Evolutionary conservation across 345 rosid genomes (phyloP).

Genomic region (Noccaea bulbosa): DNA sequence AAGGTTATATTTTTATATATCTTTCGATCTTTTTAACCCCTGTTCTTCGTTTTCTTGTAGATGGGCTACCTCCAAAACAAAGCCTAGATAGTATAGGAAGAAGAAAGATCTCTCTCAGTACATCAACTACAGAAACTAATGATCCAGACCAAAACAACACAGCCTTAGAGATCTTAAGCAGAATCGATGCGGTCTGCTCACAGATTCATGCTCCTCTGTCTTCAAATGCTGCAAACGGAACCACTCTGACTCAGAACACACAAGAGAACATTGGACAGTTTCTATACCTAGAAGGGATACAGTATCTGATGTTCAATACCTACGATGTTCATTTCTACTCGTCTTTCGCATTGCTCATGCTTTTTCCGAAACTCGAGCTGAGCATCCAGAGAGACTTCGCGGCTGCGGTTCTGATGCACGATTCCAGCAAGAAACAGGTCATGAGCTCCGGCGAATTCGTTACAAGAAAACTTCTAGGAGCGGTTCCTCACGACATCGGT

Average conservation of each 20-base stretch:
- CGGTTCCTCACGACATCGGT: constrained; percentile 81
- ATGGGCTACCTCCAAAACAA: constrained; percentile 75
- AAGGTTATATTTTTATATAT: not conserved
- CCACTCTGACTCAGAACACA: constrained; percentile 60
- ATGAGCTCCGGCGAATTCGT: constrained; percentile 61
- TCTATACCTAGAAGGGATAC: constrained; percentile 75
- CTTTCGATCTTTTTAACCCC: not conserved
- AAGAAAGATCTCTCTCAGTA: constrained; percentile 61
- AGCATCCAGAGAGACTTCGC: constrained; percentile 86
- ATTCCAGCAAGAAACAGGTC: constrained; percentile 58
- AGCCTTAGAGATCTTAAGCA: constrained; percentile 66
- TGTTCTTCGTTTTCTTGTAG: constrained; percentile 46
- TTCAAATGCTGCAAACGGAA: constrained; percentile 70
- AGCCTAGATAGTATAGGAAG: constrained; percentile 62
- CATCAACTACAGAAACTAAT: constrained; percentile 44
- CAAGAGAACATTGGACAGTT: constrained; percentile 90
- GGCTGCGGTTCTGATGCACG: constrained; percentile 70
- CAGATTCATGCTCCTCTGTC: constrained; percentile 57
- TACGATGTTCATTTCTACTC: constrained; percentile 87
- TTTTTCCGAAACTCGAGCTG: constrained; percentile 75
- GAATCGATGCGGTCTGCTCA: constrained; percentile 70
- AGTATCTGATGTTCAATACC: constrained; percentile 76
- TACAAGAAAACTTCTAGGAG: constrained; percentile 60
- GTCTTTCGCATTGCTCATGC: constrained; percentile 73
- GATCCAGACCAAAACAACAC: constrained; percentile 50